A percentile compares a stretch with the other conserved stretches of the same genome.
Conservation (phyloP, 148 eudicot species). For the Chenopodium suecicum region DNA sequence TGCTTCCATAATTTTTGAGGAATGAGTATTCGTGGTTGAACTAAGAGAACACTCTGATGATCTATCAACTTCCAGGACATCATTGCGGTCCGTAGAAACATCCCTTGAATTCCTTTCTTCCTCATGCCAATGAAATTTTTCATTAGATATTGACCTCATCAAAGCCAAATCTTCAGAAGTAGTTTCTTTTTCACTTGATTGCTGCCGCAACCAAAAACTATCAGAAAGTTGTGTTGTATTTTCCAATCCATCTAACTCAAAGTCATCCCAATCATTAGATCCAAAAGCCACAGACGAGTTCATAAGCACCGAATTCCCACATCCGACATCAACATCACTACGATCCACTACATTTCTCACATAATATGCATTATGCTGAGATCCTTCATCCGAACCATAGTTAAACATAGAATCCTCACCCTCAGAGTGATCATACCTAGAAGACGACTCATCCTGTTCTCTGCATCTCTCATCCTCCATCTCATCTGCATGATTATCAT, state of each 20-base stretch:
- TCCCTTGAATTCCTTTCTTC: slow-evolving; percentile 30
- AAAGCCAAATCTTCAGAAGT: slow-evolving; percentile 27
- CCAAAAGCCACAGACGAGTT: slow-evolving; percentile 74
- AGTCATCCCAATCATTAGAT: slow-evolving; percentile 87
- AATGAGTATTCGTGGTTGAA: slow-evolving; percentile 29
- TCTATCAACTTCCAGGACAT: slow-evolving; percentile 32
- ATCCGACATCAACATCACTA: slow-evolving; percentile 24
- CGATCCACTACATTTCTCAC: slow-evolving; percentile 27
- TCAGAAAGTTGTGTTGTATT: slow-evolving; percentile 30
- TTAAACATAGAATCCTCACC: slow-evolving; percentile 91
- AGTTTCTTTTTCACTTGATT: slow-evolving; percentile 27
- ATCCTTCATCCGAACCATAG: slow-evolving; percentile 63
- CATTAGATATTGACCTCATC: slow-evolving; percentile 15
- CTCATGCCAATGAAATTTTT: slow-evolving; percentile 21
- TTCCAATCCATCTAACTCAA: slow-evolving; percentile 46
- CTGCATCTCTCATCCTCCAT: slow-evolving; percentile 46
- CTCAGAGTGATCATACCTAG: slow-evolving; percentile 76
- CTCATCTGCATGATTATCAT: slow-evolving; percentile 30
- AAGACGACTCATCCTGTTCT: slow-evolving; percentile 55
- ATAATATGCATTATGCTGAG: slow-evolving; percentile 35
- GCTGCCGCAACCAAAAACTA: slow-evolving; percentile 33
- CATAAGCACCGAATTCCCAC: slow-evolving; percentile 55
- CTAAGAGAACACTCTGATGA: slow-evolving; percentile 23
- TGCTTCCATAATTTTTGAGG: slow-evolving; percentile 23
- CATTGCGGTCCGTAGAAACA: slow-evolving; percentile 22